These are phyloP conservation scores for Mycena vitilis DNA, from an alignment of 768 basidiomycete genomes.

Conservation along the genomic window DNA sequence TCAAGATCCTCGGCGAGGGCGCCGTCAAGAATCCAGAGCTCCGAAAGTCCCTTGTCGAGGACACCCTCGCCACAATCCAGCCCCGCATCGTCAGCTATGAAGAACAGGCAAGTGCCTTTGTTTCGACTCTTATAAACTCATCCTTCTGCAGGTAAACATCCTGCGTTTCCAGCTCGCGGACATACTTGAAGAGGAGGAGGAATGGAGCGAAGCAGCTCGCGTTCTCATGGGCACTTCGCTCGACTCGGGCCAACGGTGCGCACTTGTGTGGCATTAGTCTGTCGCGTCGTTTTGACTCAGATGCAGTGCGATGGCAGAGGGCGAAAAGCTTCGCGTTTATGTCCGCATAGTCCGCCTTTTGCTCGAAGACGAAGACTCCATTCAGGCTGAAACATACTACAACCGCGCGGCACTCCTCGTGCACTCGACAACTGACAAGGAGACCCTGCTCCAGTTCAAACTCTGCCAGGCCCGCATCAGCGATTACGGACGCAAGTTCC, in stretches of 20 bases:
- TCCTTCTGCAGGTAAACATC: slow-evolving; percentile 72
- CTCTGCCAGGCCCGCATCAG: slow-evolving; percentile 94
- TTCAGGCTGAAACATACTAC: slow-evolving; percentile 98
- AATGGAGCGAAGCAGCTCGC: slow-evolving; percentile 93
- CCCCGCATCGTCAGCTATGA: slow-evolving; percentile 92
- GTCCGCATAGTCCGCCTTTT: slow-evolving; percentile 94
- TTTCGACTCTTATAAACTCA: slow-evolving; percentile 4
- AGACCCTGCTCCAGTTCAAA: slow-evolving; percentile 86
- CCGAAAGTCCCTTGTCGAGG: slow-evolving; percentile 80
- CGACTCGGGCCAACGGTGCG: slow-evolving; percentile 88
- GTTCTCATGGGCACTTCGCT: slow-evolving; percentile 93
- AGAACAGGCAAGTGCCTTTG: slow-evolving; percentile 78
- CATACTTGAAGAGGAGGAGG: slow-evolving; percentile 88
- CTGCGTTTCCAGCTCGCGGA: slow-evolving; percentile 92
- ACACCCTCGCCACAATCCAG: slow-evolving; percentile 76
- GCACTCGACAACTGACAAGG: slow-evolving; percentile 82
- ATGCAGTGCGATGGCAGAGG: slow-evolving; percentile 73
- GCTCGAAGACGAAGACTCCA: slow-evolving; percentile 95
- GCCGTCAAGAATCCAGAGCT: slow-evolving; percentile 64
- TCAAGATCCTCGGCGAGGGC: slow-evolving; percentile 72
- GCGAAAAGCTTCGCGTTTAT: slow-evolving; percentile 90
- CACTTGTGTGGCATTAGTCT: slow-evolving; percentile 4
- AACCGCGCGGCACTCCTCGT: slow-evolving; percentile 94
- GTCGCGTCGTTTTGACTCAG: slow-evolving; percentile 29
- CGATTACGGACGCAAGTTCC: slow-evolving; percentile 91